phyloP scores from a whole-genome alignment of 139 green algal species.

The Tetradesmus obliquus region DNA sequence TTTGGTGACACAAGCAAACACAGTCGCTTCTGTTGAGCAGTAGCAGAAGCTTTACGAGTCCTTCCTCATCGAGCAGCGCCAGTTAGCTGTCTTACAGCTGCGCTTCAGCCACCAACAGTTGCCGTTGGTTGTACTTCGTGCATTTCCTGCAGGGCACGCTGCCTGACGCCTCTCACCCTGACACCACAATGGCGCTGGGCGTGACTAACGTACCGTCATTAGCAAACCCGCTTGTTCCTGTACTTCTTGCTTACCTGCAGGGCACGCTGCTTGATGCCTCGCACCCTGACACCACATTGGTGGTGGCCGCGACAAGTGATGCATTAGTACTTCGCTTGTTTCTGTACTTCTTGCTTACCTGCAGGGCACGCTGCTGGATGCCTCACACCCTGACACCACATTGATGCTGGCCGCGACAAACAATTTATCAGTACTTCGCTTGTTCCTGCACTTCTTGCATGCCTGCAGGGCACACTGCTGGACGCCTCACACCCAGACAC shows the following conservation, averaged over 20 bases:
- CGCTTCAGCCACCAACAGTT: not conserved
- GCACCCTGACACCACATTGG: constrained; percentile 30
- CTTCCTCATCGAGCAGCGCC: constrained; percentile 36
- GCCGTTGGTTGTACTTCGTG: not conserved
- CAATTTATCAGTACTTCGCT: not conserved
- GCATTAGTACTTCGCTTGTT: not conserved
- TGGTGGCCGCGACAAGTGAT: not conserved
- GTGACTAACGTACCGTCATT: not conserved
- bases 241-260: not conserved
- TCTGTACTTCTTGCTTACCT: not conserved
- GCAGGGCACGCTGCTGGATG: not conserved
- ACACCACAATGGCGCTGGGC: constrained; percentile 25
- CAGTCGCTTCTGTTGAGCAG: too few relatives aligned
- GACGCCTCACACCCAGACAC: constrained; percentile 30
- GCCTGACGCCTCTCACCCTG: constrained; percentile 16
- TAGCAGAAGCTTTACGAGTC: constrained; percentile 12
- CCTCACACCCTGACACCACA: not conserved
- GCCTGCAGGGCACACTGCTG: constrained; percentile 35
- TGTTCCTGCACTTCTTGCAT: not conserved
- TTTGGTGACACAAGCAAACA: not conserved
- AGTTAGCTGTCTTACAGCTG: not conserved
- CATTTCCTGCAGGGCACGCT: constrained; percentile 26
- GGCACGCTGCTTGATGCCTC: constrained; percentile 30
- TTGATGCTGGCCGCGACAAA: not conserved
- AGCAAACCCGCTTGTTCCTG: too few relatives aligned